Percentiles rank a stretch among this genome's conserved stretches.
Evolutionary conservation across 305 asterid species (phyloP).

Genomic region (Fraxinus albicans): DNA sequence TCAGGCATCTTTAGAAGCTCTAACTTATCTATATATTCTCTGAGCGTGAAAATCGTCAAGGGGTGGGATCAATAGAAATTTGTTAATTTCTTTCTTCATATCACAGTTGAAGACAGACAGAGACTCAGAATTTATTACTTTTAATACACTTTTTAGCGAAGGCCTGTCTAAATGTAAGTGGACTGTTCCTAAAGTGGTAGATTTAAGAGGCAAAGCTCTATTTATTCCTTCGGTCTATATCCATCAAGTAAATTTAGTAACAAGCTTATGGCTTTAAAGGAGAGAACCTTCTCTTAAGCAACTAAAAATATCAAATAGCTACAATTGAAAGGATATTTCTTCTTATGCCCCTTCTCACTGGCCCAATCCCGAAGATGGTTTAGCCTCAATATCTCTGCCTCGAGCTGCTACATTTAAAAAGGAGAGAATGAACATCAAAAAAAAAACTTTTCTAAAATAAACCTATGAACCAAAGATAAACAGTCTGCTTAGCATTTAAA

Average conservation of each 20-base stretch:
- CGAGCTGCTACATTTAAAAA: constrained; percentile 55
- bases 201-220: neutral
- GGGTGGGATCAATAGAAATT: constrained; percentile 41
- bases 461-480: neutral
- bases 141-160: neutral
- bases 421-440: neutral
- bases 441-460: neutral
- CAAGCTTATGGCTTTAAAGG: neutral
- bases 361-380: constrained; percentile 89
- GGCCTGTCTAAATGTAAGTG: neutral
- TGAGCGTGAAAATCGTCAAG: constrained; percentile 77
- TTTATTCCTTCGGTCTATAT: neutral
- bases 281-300: neutral
- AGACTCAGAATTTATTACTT: neutral
- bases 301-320: neutral
- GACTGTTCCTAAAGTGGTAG: neutral
- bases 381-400: constrained; percentile 63
- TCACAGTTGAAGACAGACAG: neutral
- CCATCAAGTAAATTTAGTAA: neutral
- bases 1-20: constrained; percentile 72
- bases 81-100: neutral
- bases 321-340: constrained; percentile 78
- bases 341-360: constrained; percentile 75
- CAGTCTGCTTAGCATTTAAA: neutral
- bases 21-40: constrained; percentile 58